Evolutionary conservation across 2,329 filamentous ascomycete genomes (phyloP).

Genomic region (Nothomitra cinnamomea): DNA sequence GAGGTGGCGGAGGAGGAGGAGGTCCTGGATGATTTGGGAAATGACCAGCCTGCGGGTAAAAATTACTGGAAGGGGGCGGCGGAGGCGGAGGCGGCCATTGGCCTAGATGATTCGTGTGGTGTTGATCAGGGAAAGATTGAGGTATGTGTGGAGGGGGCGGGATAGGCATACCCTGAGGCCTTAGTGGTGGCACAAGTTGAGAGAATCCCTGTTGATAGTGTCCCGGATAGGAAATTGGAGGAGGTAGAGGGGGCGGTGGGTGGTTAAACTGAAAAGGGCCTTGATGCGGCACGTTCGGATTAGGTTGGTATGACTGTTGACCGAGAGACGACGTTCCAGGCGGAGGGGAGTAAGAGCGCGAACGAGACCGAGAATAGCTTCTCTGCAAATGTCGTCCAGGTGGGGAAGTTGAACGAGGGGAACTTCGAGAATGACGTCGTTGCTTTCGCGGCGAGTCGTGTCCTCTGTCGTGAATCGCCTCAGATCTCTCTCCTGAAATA

Average conservation of each 20-base stretch:
- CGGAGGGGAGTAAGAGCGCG: constrained; percentile 1
- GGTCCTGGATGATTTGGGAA: neutral
- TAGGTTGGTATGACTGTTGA: neutral
- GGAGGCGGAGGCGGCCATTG: neutral
- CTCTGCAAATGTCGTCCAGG: neutral
- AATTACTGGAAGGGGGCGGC: neutral
- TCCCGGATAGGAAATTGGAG: neutral
- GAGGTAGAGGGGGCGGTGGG: neutral
- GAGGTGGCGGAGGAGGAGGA: neutral
- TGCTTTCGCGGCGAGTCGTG: neutral
- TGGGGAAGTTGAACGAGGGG: neutral
- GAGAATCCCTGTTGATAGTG: neutral
- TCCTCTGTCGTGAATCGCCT: neutral
- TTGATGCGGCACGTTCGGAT: neutral
- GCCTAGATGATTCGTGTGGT: neutral
- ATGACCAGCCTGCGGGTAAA: neutral
- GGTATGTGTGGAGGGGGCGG: neutral
- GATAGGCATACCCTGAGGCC: neutral
- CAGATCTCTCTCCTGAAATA: neutral
- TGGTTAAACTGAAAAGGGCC: neutral
- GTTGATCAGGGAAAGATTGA: constrained; percentile 1
- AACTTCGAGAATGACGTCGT: neutral
- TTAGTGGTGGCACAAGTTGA: neutral
- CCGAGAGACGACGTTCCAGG: neutral
- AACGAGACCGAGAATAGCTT: constrained; percentile 4